A percentile compares a stretch with the other conserved stretches of the same genome.
Evolutionary conservation across 1,284 basidiomycete species (phyloP).

Genomic region (Porogramme epimiltina): DNA sequence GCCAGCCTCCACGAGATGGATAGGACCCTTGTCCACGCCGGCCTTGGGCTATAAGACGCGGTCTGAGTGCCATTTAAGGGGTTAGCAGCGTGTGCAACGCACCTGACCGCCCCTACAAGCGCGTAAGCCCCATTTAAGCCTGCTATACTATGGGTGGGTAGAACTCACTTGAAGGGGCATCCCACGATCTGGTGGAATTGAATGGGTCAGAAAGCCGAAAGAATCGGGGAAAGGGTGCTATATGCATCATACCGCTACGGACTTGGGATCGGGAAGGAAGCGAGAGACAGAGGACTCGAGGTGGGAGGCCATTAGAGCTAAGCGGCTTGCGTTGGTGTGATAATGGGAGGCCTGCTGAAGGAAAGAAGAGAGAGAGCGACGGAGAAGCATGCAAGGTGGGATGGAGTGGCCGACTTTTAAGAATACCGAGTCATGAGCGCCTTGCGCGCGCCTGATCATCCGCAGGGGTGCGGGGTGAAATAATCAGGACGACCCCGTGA

Average conservation of each 20-base stretch:
- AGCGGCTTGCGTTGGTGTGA: no score
- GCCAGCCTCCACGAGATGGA: conserved; percentile 84
- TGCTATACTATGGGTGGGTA: no score
- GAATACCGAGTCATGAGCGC: no score
- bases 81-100: conserved; percentile 16
- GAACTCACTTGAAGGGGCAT: conserved; percentile 72
- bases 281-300: conserved; percentile 30
- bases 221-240: no score
- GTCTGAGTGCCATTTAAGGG: conserved; percentile 1
- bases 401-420: no score
- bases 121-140: conserved; percentile 1
- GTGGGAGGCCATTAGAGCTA: conserved; percentile 16
- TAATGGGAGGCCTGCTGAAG: no score
- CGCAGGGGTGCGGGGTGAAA: no score
- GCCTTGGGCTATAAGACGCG: conserved; percentile 56
- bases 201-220: conserved; percentile 7
- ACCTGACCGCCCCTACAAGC: conserved; percentile 57
- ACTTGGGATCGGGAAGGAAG: conserved; percentile 71
- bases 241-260: conserved; percentile 55
- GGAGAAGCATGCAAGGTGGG: no score
- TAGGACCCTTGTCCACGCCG: conserved; percentile 92
- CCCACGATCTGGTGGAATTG: conserved; percentile 74
- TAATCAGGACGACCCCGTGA: no score
- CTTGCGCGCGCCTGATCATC: no score
- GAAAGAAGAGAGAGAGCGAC: conserved; percentile 1